Conservation (phyloP, 768 basidiomycete species). For the Pisolithus sp. region DNA sequence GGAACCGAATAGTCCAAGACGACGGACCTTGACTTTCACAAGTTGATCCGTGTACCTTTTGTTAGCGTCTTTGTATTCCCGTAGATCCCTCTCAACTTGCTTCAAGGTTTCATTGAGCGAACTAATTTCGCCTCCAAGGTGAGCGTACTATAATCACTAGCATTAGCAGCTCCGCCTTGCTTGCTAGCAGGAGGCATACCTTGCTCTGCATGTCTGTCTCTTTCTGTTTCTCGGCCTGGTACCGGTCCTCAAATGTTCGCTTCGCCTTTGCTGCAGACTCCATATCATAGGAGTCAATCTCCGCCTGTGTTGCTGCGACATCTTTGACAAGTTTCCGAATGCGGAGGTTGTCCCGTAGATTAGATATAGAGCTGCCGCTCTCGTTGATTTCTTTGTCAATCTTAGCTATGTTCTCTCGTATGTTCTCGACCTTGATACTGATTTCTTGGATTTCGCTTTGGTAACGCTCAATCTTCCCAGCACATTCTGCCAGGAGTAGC, state of each 20-base stretch:
- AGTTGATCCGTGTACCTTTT: constrained; percentile 86
- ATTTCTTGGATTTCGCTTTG: constrained; percentile 41
- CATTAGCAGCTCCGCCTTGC: neutral
- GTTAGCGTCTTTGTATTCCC: constrained; percentile 82
- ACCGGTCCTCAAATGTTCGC: constrained; percentile 79
- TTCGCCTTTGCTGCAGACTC: constrained; percentile 81
- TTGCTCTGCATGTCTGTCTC: constrained; percentile 67
- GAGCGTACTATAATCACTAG: constrained; percentile 51
- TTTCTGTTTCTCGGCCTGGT: constrained; percentile 59
- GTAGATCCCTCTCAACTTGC: constrained; percentile 61
- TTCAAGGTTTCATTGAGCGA: constrained; percentile 63
- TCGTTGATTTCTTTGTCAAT: constrained; percentile 79
- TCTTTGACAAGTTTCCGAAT: constrained; percentile 63
- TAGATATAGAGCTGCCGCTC: constrained; percentile 60
- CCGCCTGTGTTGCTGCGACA: constrained; percentile 56
- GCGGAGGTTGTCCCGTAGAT: constrained; percentile 78
- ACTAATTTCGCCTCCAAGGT: constrained; percentile 76
- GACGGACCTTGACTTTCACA: constrained; percentile 83
- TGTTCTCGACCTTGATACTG: constrained; percentile 33
- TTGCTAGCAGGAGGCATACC: constrained; percentile 34
- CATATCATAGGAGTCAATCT: constrained; percentile 75
- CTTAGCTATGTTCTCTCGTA: constrained; percentile 40
- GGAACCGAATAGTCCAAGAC: neutral
- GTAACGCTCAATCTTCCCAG: constrained; percentile 43
- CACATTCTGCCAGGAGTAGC: constrained; percentile 53